Evolutionary conservation across 805 yeast species (phyloP), one percentile per base, ranked within the genome.

Genomic region (Metschnikowia dekortorum): DNA sequence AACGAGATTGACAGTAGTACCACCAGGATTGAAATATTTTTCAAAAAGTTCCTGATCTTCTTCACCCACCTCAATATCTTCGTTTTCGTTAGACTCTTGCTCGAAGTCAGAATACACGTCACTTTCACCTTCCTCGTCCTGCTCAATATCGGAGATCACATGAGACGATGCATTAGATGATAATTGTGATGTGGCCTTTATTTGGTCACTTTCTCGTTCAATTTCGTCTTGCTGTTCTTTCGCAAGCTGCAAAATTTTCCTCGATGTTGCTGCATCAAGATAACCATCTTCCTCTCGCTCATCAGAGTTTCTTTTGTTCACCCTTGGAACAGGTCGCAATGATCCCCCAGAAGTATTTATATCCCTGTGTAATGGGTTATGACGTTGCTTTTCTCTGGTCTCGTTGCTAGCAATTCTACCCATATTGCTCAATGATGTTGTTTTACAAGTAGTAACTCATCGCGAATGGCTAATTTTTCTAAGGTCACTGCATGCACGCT

Each of bases 201-300:
- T 11, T 39, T 26, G 10, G 6, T 16, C 31, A 22, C 39, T n/a
- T 44, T 75, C 83, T 6, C 60, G 64, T 48, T 82, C 91, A 18
- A 91, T 66, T 64, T 94, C 99, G 41, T 87, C 90, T 68, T 90
- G 97, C 71, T 94, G 99, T 61, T 87, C 92, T 59, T 80, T 84
- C 16, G 99, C 99, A 54, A 94, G 75, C 65, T 87, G 88, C 57
- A 94, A 74, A 67, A 94, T 91, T 69, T 82, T 89, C 67, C 95
- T 78, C 1, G 97, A 88, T 31, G 89, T 73, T 16, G 82, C 75
- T 16, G 97, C 87, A 71, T 92, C 97, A 37, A 94, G 76, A 58
- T 71, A 85, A 40, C 78, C 83, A 43, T 84, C 90, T 28, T 77
- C 84, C 70, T 51, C 78, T 10, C 64, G 73, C 30, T 67, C 74